phyloP scores from a whole-genome alignment of 192 early-diverging fungal genomes.

The Coemansia reversa region DNA sequence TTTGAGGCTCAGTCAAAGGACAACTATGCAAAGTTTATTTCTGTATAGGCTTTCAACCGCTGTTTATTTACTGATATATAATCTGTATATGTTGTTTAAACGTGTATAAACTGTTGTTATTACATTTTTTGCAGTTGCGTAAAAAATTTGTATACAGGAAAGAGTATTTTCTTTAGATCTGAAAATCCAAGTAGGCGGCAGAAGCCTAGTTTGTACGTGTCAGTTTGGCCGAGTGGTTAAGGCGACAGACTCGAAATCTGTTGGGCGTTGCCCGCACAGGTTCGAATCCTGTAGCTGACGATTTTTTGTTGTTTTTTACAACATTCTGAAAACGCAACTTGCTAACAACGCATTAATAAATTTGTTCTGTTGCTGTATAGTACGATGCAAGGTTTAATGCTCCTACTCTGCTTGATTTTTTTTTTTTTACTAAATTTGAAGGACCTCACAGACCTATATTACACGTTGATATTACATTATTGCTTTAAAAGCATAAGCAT shows the following conservation, averaged over 20 bases:
- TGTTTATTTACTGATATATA: not conserved
- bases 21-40: conserved; percentile 70
- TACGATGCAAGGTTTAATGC: no score
- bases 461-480: no score
- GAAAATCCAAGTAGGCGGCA: not conserved
- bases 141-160: not conserved
- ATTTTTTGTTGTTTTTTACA: conserved; percentile 7
- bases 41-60: conserved; percentile 7
- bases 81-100: not conserved
- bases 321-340: no score
- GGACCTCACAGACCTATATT: no score
- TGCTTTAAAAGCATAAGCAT: not conserved
- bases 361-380: no score
- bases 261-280: conserved; percentile 62
- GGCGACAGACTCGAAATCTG: conserved; percentile 67
- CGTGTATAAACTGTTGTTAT: not conserved
- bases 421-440: not conserved
- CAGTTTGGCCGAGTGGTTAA: conserved; percentile 66
- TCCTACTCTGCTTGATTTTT: no score
- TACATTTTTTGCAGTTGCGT: not conserved
- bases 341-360: no score
- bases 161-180: not conserved
- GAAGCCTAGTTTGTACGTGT: conserved; percentile 17
- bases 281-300: conserved; percentile 63
- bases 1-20: conserved; percentile 76